Evolutionary conservation across 345 rosid genomes (phyloP).

Genomic region (Cardamine resedifolia): DNA sequence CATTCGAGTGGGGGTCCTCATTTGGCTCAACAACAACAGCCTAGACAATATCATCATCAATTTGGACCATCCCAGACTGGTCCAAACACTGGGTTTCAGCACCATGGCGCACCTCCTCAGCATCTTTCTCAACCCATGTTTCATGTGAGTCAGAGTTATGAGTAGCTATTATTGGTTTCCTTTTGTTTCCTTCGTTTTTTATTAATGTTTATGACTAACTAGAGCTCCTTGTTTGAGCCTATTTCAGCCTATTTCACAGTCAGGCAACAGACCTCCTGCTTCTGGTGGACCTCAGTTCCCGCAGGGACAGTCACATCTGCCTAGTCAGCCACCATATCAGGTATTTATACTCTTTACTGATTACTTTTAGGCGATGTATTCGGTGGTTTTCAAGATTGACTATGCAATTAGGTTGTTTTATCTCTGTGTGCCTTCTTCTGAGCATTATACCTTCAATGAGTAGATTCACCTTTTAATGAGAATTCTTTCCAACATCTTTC

Average conservation of each 20-base stretch:
- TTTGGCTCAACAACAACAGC: slow-evolving; percentile 62
- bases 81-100: slow-evolving; percentile 66
- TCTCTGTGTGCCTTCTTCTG: not conserved
- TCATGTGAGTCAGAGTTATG: slow-evolving; percentile 61
- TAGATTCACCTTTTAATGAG: slow-evolving; percentile 3
- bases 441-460: not conserved
- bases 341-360: slow-evolving; percentile 35
- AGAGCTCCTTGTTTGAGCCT: slow-evolving; percentile 29
- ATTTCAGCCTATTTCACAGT: slow-evolving; percentile 44
- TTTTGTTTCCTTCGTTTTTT: not conserved
- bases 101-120: slow-evolving; percentile 67
- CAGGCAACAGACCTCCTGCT: slow-evolving; percentile 53
- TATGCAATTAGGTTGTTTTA: not conserved
- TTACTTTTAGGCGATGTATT: not conserved
- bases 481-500: not conserved
- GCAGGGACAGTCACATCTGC: slow-evolving; percentile 64
- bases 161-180: slow-evolving; percentile 3
- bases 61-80: slow-evolving; percentile 61
- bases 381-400: not conserved
- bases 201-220: slow-evolving; percentile 8
- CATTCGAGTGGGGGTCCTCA: slow-evolving; percentile 57
- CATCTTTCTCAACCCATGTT: slow-evolving; percentile 68
- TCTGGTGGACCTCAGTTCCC: slow-evolving; percentile 60
- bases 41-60: slow-evolving; percentile 70
- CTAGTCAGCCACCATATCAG: slow-evolving; percentile 70